phyloP scores from a whole-genome alignment of 2,329 filamentous ascomycete genomes.

The Penicillium janthinellum region DNA sequence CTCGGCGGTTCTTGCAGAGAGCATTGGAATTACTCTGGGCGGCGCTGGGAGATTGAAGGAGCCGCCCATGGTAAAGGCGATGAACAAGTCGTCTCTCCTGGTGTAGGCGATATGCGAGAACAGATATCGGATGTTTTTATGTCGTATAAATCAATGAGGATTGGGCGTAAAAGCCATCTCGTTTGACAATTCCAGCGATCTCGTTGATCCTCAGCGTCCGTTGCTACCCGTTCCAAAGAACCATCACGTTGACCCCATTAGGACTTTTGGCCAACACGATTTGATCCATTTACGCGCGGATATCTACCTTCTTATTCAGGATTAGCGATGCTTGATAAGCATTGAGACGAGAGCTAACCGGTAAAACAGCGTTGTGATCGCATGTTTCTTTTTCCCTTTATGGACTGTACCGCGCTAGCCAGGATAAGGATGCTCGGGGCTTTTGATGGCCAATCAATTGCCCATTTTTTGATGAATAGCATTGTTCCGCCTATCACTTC shows the following conservation, averaged over 20 bases:
- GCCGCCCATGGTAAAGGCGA: constrained; percentile 55
- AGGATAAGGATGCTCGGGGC: background rate
- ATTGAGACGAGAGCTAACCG: no score
- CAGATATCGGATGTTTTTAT: background rate
- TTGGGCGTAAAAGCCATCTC: background rate
- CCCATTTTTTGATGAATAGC: no score
- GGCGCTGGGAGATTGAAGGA: constrained; percentile 41
- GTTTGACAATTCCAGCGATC: background rate
- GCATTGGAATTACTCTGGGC: constrained; percentile 35
- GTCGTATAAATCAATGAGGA: background rate
- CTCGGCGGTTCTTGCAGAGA: constrained; percentile 46
- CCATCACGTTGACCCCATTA: background rate
- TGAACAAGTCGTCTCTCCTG: constrained; percentile 44
- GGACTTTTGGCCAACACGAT: background rate
- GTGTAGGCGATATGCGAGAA: constrained; percentile 21
- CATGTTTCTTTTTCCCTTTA: background rate
- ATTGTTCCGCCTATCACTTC: no score
- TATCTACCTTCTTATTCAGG: no score
- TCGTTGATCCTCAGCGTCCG: no score
- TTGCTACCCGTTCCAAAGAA: background rate
- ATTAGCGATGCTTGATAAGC: no score
- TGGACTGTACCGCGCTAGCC: background rate
- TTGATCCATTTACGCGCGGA: background rate
- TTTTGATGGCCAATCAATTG: background rate
- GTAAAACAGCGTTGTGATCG: background rate